A percentile compares a stretch with the other conserved stretches of the same genome.
Evolutionary conservation across 257 asterid species (phyloP).

Genomic region (Solanum chaucha): DNA sequence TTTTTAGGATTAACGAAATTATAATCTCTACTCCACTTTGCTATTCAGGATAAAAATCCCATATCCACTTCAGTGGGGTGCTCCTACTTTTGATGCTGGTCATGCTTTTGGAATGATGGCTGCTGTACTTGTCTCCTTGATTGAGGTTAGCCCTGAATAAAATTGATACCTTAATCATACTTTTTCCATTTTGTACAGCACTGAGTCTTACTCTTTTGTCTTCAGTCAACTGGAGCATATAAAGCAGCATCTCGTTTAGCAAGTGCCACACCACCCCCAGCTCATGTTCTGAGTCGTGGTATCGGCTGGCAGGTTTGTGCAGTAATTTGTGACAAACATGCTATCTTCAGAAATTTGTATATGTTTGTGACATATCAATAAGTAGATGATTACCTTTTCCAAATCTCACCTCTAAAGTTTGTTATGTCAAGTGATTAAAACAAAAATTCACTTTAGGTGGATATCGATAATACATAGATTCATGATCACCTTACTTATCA

Average conservation of each 20-base stretch:
- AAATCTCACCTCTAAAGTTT: neutral
- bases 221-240: conserved; percentile 93
- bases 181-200: neutral
- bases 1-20: neutral
- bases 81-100: conserved; percentile 96
- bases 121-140: conserved; percentile 80
- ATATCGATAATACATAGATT: neutral
- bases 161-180: neutral
- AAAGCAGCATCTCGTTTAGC: conserved; percentile 96
- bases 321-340: neutral
- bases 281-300: conserved; percentile 98
- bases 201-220: neutral
- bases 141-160: conserved; percentile 47
- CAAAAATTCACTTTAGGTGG: neutral
- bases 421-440: neutral
- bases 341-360: neutral
- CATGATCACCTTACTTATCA: neutral
- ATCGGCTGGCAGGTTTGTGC: conserved; percentile 92
- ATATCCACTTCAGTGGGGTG: conserved; percentile 97
- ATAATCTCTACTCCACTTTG: neutral
- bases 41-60: conserved; percentile 79
- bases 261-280: conserved; percentile 97
- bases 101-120: conserved; percentile 99
- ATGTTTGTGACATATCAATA: neutral
- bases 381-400: neutral